Evolutionary conservation across 768 basidiomycete genomes (phyloP), one percentile per base, ranked within the genome.

Genomic region (Boletus bicolor): DNA sequence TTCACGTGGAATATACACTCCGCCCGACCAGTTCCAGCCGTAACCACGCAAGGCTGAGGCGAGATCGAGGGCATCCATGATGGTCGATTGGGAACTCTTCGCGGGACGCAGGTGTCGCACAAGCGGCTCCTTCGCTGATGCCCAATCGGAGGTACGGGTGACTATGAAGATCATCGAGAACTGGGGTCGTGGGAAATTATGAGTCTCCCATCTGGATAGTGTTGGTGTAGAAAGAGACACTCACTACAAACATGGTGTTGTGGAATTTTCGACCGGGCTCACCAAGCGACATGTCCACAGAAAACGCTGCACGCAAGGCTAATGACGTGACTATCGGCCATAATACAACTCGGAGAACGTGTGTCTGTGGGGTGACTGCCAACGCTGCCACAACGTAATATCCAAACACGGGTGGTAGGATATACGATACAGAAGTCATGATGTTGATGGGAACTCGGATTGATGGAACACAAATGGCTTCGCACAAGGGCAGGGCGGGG

Each of bases 11-110:
- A 68, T 30, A 43, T 63, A 60, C 19, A 63, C 28, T 38, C 62
- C 57, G 26, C 68, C 59, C 1, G 82, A 80, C 79, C 82, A 85
- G 44, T 78, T 71, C 84, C 85, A 87, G 30, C 80, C 82, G 50
- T 74, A 63, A 7, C 85, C 85, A 15, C 85, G 81, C 12, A 81
- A 63, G 57, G 78, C 82, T 57, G 68, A 71, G 19, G 60, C 59
- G 19, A 86, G 73, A 51, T 86, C 83, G 11, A 76, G 64, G 1
- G 80, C 78, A 56, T 87, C 77, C 41, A 45, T 21, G 17, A 57
- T 8, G 36, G 35, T 44, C 6, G 60, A 58, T 24, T 11, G 39
- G 19, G 43, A 32, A 12, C 15, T 2, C 11, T 39, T 38, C 4
- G 24, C 37, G 21, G 52, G 57, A 43, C 39, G 44, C 36, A 42